Base-by-base conservation (phyloP, 805 yeast genomes). In the Torulaspora delbrueckii region DNA sequence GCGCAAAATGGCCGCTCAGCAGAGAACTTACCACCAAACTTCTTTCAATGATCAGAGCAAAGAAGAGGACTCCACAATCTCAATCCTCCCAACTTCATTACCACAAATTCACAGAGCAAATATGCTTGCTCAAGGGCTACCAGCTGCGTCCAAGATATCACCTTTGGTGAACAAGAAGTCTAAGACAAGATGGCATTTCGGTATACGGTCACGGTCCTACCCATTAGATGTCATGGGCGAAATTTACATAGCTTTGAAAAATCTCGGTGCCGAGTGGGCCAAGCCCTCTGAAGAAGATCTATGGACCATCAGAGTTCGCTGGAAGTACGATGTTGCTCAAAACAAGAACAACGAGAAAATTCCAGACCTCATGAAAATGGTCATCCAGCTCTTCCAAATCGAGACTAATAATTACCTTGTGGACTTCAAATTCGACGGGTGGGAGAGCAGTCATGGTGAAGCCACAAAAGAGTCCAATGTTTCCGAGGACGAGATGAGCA, bases 201-300 rank as follows among this genome's bases (percentile, higher is more conserved):
- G 99, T 54, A 93, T 93, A 50, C 76, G 99, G 62, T 88, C 96
- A 7, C 76, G 97, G 58, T 87, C 96, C 1, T 93, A 93, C 63
- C 98, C 99, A 27, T 73, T 93, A 56, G 99, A 93, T 66, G 99
- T 93, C 3, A 93, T 93, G 98, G 96, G 97, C 23, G 99, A 93
- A 64, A 90, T 93, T 36, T 93, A 93, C 68, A 76, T 96, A 38
- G 98, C 98, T 1, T 73, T 93, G 62, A 86, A 86, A 67, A 88
- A 86, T 58, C 71, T 93, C 44, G 97, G 96, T 1, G 98, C 98
- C 0, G 97, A 93, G 66, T 93, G 98, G 98, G 86, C 93, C 8
- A 82, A 84, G 56, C 97, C 98, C 5, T 79, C 90, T 0, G 96
- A 90, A 56, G 96, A 90, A 59, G 96, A 90, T 58, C 71, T 89